Evolutionary conservation across 176 grass and related monocot genomes (phyloP).

Genomic region (Avena sativa): DNA sequence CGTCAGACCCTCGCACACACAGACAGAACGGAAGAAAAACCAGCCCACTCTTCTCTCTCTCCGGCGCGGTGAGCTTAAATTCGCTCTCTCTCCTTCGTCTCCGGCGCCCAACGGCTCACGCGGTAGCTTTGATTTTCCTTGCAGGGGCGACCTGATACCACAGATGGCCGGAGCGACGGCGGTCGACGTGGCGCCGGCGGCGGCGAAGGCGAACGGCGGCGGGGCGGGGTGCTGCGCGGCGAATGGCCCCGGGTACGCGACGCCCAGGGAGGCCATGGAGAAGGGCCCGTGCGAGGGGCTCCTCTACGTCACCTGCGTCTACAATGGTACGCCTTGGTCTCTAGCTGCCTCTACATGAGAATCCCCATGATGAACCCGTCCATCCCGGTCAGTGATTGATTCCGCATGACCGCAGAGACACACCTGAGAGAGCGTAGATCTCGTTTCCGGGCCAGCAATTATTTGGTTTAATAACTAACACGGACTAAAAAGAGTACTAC

Average conservation of each 20-base stretch:
- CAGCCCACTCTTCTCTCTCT: not conserved
- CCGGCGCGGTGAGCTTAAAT: not conserved
- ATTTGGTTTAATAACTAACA: no score
- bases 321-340: conserved; percentile 60
- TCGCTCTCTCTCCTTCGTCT: not conserved
- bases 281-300: conserved; percentile 76
- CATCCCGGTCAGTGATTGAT: no score
- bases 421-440: no score
- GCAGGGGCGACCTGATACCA: conserved; percentile 48
- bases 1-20: no score
- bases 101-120: not conserved
- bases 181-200: conserved; percentile 12
- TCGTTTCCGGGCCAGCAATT: no score
- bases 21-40: not conserved
- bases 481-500: no score
- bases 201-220: conserved; percentile 14
- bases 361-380: no score
- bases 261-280: conserved; percentile 83
- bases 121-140: not conserved
- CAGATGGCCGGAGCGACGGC: conserved; percentile 44
- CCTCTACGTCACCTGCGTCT: conserved; percentile 96
- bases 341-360: no score
- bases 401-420: no score
- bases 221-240: conserved; percentile 45
- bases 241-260: conserved; percentile 80